A percentile compares a stretch with the other conserved stretches of the same genome.
These are phyloP conservation scores for Hamigera avellanea DNA, from an alignment of 495 filamentous ascomycete genomes.

Conservation along the genomic window DNA sequence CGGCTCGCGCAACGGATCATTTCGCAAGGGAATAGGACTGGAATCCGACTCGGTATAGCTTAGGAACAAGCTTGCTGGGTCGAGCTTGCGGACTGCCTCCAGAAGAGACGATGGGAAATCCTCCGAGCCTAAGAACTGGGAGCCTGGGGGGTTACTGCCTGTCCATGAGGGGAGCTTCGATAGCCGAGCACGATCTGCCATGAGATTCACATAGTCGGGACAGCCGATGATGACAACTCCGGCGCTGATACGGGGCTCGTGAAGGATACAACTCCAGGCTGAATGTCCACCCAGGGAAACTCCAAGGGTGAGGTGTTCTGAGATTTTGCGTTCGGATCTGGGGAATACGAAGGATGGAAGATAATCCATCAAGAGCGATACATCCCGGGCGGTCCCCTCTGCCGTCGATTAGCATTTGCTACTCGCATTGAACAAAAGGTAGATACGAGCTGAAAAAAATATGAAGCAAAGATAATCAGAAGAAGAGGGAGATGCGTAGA, in stretches of 20 bases:
- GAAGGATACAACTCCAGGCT: constrained; percentile 70
- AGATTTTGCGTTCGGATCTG: constrained; percentile 37
- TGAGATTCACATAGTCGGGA: constrained; percentile 71
- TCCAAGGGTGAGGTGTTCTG: constrained; percentile 64
- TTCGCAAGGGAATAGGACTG: constrained; percentile 15
- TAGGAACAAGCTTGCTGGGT: constrained; percentile 61
- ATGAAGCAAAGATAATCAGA: neutral
- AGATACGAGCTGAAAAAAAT: neutral
- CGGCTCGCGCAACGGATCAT: constrained; percentile 32
- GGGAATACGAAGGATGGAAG: constrained; percentile 67
- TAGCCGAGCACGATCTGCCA: constrained; percentile 63
- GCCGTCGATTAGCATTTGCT: constrained; percentile 1
- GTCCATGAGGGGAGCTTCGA: constrained; percentile 58
- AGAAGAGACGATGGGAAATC: constrained; percentile 64
- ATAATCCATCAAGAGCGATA: constrained; percentile 56
- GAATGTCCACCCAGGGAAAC: constrained; percentile 83
- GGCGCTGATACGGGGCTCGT: constrained; percentile 64
- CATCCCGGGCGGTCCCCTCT: constrained; percentile 69
- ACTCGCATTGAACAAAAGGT: neutral
- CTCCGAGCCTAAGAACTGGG: constrained; percentile 56
- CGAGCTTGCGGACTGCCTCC: constrained; percentile 45
- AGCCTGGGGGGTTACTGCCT: constrained; percentile 39
- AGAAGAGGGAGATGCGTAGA: neutral
- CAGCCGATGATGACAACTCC: constrained; percentile 78
- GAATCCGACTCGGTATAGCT: constrained; percentile 28